Percentiles rank a stretch among this genome's conserved stretches.
These are phyloP conservation scores for Gynandropsis gynandra DNA, from an alignment of 345 rosid species.

Conservation along the genomic window DNA sequence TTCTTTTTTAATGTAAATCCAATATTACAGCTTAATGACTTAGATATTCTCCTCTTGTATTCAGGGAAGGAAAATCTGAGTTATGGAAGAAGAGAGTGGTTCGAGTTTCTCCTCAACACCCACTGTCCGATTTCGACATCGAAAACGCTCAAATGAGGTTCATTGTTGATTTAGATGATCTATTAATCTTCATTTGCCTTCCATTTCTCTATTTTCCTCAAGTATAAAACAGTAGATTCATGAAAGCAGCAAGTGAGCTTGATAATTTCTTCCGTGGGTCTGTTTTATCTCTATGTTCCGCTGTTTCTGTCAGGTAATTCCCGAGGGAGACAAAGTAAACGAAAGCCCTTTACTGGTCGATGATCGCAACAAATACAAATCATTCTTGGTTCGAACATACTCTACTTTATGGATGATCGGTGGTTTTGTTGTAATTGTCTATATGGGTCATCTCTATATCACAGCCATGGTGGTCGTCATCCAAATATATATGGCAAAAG, in stretches of 20 bases:
- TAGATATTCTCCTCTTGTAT: slow-evolving; percentile 20
- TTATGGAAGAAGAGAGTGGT: slow-evolving; percentile 58
- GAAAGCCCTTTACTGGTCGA: slow-evolving; percentile 54
- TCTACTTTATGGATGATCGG: slow-evolving; percentile 95
- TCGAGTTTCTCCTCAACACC: slow-evolving; percentile 40
- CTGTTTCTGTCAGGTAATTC: slow-evolving; percentile 35
- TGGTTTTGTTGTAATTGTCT: slow-evolving; percentile 67
- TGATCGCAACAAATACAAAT: slow-evolving; percentile 71
- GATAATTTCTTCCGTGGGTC: slow-evolving; percentile 1
- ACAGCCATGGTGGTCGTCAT: slow-evolving; percentile 96
- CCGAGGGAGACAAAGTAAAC: slow-evolving; percentile 51
- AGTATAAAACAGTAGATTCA: not conserved
- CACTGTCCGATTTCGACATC: slow-evolving; percentile 46
- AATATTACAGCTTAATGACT: not conserved
- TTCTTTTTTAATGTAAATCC: too few species aligned
- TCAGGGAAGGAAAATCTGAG: slow-evolving; percentile 11
- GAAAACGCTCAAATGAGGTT: slow-evolving; percentile 72
- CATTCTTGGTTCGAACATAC: slow-evolving; percentile 66
- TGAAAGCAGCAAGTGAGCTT: not conserved
- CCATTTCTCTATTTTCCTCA: not conserved
- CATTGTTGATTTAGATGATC: slow-evolving; percentile 6
- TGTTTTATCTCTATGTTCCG: not conserved
- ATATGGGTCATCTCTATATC: slow-evolving; percentile 94
- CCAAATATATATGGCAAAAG: slow-evolving; percentile 89
- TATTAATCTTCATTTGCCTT: not conserved